Percentiles rank a stretch among this genome's conserved stretches.
phyloP scores from a whole-genome alignment of 345 rosid species.

The Hypericum perforatum region DNA sequence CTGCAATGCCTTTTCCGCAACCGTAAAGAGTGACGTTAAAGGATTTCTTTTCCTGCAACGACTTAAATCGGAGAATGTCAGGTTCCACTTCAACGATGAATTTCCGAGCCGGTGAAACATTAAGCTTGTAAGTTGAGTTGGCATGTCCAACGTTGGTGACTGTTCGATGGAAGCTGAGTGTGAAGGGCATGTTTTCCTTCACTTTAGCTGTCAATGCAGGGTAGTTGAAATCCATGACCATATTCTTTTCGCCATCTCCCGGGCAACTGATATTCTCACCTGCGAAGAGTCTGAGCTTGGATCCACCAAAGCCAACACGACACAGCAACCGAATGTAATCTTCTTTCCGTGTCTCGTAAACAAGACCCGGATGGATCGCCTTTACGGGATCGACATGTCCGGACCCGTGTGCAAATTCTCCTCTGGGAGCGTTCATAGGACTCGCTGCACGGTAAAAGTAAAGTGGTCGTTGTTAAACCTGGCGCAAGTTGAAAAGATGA shows the following conservation, averaged over 20 bases:
- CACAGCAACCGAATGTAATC: slow-evolving; percentile 42
- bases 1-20: no score
- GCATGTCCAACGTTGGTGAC: slow-evolving; percentile 49
- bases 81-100: slow-evolving; percentile 34
- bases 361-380: slow-evolving; percentile 33
- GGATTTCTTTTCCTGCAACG: slow-evolving; percentile 28
- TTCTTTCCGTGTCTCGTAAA: slow-evolving; percentile 1
- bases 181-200: slow-evolving; percentile 11
- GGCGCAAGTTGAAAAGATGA: not conserved
- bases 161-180: slow-evolving; percentile 27
- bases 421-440: slow-evolving; percentile 24
- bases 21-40: no score
- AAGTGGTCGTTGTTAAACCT: not conserved
- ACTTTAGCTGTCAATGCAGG: slow-evolving; percentile 34
- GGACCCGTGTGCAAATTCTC: slow-evolving; percentile 37
- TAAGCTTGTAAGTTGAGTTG: slow-evolving; percentile 32
- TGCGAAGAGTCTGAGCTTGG: slow-evolving; percentile 11
- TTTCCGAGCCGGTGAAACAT: slow-evolving; percentile 4
- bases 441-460: slow-evolving; percentile 22
- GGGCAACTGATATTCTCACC: slow-evolving; percentile 31
- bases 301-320: slow-evolving; percentile 20
- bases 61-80: slow-evolving; percentile 19
- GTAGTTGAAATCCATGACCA: no score
- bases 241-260: no score
- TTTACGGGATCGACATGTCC: slow-evolving; percentile 44